Base-by-base conservation (phyloP, 768 basidiomycete species). In the Mycena venus region DNA sequence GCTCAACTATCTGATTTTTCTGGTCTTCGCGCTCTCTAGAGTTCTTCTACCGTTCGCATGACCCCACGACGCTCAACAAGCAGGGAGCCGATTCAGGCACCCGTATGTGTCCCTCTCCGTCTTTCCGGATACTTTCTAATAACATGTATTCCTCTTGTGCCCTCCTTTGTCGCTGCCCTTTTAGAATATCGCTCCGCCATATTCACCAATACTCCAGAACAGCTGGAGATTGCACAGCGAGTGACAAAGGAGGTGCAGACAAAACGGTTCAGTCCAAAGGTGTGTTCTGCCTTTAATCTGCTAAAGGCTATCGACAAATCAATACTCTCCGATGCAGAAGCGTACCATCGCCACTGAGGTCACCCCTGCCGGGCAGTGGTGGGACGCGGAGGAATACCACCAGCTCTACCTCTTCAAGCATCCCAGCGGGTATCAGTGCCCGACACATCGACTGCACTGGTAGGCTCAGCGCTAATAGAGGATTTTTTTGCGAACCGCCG, bases 21-120 rank as follows among this genome's bases (percentile, higher is more conserved):
- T n/a, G n/a, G n/a, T 73, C 29, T 25, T 29, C 29, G 44, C 3
- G 31, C 38, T 19, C 5, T 29, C 15, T 81, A 93, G 96, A 98
- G 83, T 97, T 97, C 87, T 98, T 98, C 84, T 98, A 96, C 83
- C 90, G 98, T 56, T 96, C 95, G 0, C 97, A 99, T 79, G 97
- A 98, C 77, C 96, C 97, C 3, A 98, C 96, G 49, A 95, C 95
- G 0, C 79, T 88, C 68, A 92, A 98, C 82, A 85, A 88, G 17
- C 96, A 98, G 81, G 96, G 96, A 32, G 87, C 79, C 2, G 96
- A 98, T 78, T 80, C 79, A 3, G 96, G 97, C 23, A 91, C 91
- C 32, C 96, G 96, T 96, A 79, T 75, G 92, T 89, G 6, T 11
- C 29, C 34, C n/a, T n/a, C 36, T 19, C 2, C 23, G 5, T 51